A percentile compares a stretch with the other conserved stretches of the same genome.
Conservation (phyloP, 2,329 filamentous ascomycete species). For the Pyrenochaeta sp. region DNA sequence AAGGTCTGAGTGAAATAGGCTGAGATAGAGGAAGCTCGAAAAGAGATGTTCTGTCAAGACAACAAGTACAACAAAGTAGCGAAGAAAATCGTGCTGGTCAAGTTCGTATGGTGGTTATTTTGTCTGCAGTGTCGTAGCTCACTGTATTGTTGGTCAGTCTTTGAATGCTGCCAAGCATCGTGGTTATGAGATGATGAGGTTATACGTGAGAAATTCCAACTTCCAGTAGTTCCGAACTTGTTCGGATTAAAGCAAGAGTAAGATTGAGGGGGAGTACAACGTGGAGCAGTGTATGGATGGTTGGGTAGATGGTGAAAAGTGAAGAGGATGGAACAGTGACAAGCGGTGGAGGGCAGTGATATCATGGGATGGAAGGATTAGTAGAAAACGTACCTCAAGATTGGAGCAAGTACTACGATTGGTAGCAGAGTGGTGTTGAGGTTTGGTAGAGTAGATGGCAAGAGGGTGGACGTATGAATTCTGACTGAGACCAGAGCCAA, state of each 20-base stretch:
- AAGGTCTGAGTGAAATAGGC: not conserved
- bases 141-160: constrained; percentile 16
- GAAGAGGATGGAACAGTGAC: not conserved
- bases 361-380: constrained; percentile 1
- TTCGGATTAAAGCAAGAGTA: not conserved
- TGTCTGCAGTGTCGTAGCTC: not conserved
- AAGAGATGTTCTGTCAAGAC: not conserved
- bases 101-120: not conserved
- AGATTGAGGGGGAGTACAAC: not conserved
- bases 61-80: not conserved
- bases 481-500: constrained; percentile 29
- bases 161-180: constrained; percentile 7
- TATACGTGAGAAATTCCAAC: not conserved
- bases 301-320: not conserved
- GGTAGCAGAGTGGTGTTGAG: constrained; percentile 1
- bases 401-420: constrained; percentile 11
- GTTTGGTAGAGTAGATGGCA: constrained; percentile 14
- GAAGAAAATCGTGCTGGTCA: not conserved
- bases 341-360: not conserved
- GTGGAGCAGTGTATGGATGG: not conserved
- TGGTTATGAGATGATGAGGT: not conserved
- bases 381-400: constrained; percentile 10
- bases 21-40: not conserved
- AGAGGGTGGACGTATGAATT: constrained; percentile 21
- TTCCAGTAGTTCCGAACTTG: not conserved